Base-by-base conservation (phyloP, 805 yeast genomes). In the Peterozyma xylosa region DNA sequence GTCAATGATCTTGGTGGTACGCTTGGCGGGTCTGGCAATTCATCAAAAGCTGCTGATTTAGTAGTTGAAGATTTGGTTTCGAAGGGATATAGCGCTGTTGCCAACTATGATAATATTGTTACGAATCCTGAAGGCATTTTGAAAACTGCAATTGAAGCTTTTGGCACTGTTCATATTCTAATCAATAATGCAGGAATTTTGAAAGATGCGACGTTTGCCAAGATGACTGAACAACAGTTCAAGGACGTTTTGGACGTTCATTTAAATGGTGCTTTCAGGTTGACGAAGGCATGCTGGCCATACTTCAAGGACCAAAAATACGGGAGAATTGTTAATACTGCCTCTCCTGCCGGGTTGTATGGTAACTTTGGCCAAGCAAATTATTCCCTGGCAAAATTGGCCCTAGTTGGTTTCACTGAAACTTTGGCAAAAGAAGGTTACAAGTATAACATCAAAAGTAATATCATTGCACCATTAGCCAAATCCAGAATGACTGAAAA, bases 361-460 rank as follows among this genome's bases (percentile, higher is more conserved):
- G 99, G 99, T 49, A 89, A 89, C 67, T 91, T 90, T 66, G 99
- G 99, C 41, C 99, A 91, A 68, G 79, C 96, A 35, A 91, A 91
- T 68, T 91, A 91, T 67, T 81, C 96, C 1, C 90, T 96, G 29
- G 97, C 96, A 17, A 91, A 91, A 64, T 69, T 86, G 49, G 98
- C 86, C 14, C 69, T 89, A 42, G 86, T 91, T 45, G 98, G 97
- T 10, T 78, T 91, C 54, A 84, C 95, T 39, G 96, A 91, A 65
- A 89, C 97, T 9, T 76, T 90, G 58, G 96, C 97, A 21, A 90
- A 88, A 67, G 99, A 91, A 67, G 99, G 99, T 52, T 76, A 63
- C 42, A 86, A 75, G 59, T 78, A 85, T 68, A 88, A 89, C 67
- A 91, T 91, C 59, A 69, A 70, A 49, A 87, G 85, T 39, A 91